Evolutionary conservation across 768 basidiomycete species (phyloP), one percentile per base, ranked within the genome.

Genomic region (Collybiopsis luxurians): DNA sequence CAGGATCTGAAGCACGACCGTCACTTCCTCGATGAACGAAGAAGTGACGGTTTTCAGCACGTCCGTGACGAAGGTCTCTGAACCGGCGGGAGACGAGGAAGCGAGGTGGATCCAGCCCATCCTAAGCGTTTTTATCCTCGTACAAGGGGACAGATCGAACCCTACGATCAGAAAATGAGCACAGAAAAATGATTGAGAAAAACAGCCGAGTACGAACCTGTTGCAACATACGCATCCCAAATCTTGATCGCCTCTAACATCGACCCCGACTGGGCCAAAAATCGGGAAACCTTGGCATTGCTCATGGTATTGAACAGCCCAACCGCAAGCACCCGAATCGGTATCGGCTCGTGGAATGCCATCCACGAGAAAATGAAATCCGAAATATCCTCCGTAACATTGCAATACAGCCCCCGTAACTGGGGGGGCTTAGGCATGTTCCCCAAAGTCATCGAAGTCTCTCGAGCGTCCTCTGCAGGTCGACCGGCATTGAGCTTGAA

Each of bases 111-210:
- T 44, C 53, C 53, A 54, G 2, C 53, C 53, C 43, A 54, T 43
- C 10, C 40, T 13, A 10, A 54, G 27, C 3, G 43, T 36, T 7
- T 26, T 24, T 38, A 54, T 7, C 3, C 13, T 54, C 40, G 19
- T 36, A 38, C 53, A 54, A 31, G 53, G 53, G 13, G 53, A 44
- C 34, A 54, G 43, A 44, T 54, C 53, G 13, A 54, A 43, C 12
- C 26, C 53, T 54, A 28, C n/a, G n/a, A 11, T 23, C 42, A 19
- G 40, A 30, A 23, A 7, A 5, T 24, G 1, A 13, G 19, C 34
- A 36, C 15, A 21, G n/a, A 44, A n/a, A n/a, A n/a, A n/a, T n/a
- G n/a, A n/a, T n/a, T n/a, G n/a, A n/a, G n/a, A n/a, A n/a, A n/a
- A n/a, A n/a, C n/a, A n/a, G n/a, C n/a, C n/a, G n/a, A n/a, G n/a